Evolutionary conservation across 2,329 filamentous ascomycete genomes (phyloP).

Genomic region (Ampelomyces quisqualis): DNA sequence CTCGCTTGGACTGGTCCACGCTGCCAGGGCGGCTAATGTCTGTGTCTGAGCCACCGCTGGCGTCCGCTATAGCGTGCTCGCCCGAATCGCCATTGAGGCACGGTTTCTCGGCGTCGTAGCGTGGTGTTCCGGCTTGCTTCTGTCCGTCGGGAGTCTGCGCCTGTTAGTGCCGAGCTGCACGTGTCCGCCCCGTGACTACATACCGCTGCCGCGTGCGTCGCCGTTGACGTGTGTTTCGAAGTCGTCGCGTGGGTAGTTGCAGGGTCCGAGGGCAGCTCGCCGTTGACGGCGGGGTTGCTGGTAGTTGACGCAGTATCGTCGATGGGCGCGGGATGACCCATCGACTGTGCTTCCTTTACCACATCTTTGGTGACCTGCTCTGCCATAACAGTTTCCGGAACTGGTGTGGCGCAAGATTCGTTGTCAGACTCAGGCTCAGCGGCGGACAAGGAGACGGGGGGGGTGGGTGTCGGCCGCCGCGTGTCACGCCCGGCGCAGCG

Average conservation of each 20-base stretch:
- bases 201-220: conserved; percentile 27
- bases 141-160: conserved; percentile 15
- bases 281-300: conserved; percentile 56
- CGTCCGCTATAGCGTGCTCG: conserved; percentile 59
- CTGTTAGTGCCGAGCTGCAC: conserved; percentile 17
- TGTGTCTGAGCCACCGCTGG: conserved; percentile 74
- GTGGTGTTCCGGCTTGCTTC: conserved; percentile 12
- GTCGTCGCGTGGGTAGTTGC: conserved; percentile 32
- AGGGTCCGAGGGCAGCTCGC: conserved; percentile 44
- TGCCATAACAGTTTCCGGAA: conserved; percentile 68
- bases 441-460: conserved; percentile 15
- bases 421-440: conserved; percentile 40
- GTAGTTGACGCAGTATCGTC: conserved; percentile 65
- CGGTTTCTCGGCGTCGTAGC: conserved; percentile 23
- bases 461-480: conserved; percentile 18
- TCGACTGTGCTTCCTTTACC: conserved; percentile 70
- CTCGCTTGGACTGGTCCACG: conserved; percentile 55
- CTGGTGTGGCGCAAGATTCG: conserved; percentile 41
- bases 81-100: conserved; percentile 42
- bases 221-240: conserved; percentile 43
- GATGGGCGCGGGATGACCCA: conserved; percentile 63
- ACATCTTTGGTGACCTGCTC: conserved; percentile 69
- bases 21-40: conserved; percentile 65
- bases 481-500: conserved; percentile 21
- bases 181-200: conserved; percentile 12